phyloP scores from a whole-genome alignment of 805 yeast species.

The Monosporozyma aerobia region DNA sequence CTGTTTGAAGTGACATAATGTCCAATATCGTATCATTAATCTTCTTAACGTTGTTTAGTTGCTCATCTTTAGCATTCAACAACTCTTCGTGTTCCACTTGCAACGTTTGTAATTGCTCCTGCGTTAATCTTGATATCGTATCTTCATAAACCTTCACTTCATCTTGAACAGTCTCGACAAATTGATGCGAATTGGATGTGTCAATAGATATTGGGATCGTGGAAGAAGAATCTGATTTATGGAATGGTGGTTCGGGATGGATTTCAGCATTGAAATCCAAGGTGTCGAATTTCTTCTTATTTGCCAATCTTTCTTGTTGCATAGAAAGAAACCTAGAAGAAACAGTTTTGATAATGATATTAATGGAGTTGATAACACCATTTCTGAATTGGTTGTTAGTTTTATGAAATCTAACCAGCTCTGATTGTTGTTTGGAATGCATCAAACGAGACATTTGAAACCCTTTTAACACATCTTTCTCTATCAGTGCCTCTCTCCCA shows the following conservation, averaged over 20 bases:
- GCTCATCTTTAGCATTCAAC: constrained; percentile 47
- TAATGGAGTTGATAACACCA: constrained; percentile 42
- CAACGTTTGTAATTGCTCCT: constrained; percentile 49
- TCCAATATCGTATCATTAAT: constrained; percentile 59
- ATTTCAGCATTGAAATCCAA: constrained; percentile 3
- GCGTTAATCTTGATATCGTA: constrained; percentile 30
- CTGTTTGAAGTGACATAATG: constrained; percentile 65
- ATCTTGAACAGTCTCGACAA: constrained; percentile 20
- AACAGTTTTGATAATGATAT: constrained; percentile 34
- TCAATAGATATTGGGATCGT: constrained; percentile 8
- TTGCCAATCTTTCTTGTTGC: constrained; percentile 39
- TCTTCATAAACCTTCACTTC: constrained; percentile 31
- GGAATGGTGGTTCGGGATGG: neutral
- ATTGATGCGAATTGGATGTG: constrained; percentile 18
- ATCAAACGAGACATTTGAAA: constrained; percentile 15
- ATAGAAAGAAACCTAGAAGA: constrained; percentile 40
- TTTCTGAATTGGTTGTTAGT: constrained; percentile 35
- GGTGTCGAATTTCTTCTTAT: constrained; percentile 30
- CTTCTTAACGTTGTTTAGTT: constrained; percentile 49
- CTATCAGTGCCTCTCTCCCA: constrained; percentile 31
- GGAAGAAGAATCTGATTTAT: neutral
- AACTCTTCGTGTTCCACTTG: constrained; percentile 51
- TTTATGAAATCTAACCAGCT: neutral
- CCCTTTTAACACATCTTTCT: constrained; percentile 17
- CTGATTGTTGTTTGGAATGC: constrained; percentile 28